Evolutionary conservation across 2,329 filamentous ascomycete genomes (phyloP).

Genomic region (Trichoderma semiorbis): DNA sequence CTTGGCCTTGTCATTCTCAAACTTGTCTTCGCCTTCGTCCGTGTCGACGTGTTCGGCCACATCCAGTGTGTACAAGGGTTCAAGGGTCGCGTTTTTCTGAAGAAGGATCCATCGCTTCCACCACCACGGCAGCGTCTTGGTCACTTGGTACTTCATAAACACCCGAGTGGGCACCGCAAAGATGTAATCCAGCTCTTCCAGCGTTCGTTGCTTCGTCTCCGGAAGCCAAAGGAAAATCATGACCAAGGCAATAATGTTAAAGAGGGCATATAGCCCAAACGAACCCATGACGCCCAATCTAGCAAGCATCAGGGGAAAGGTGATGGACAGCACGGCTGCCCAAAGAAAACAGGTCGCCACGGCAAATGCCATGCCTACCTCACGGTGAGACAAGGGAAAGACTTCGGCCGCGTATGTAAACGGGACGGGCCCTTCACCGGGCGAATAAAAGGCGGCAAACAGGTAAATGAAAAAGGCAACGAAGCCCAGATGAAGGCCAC

Average conservation of each 20-base stretch:
- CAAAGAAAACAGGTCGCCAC: slow-evolving; percentile 63
- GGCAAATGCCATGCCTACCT: slow-evolving; percentile 68
- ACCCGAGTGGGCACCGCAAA: slow-evolving; percentile 57
- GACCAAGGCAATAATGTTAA: slow-evolving; percentile 52
- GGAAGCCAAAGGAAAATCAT: slow-evolving; percentile 57
- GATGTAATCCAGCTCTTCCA: slow-evolving; percentile 57
- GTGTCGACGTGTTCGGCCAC: slow-evolving; percentile 33
- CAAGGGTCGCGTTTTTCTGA: slow-evolving; percentile 39
- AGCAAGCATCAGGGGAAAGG: slow-evolving; percentile 56
- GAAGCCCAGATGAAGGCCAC: slow-evolving; percentile 38
- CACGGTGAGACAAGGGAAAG: slow-evolving; percentile 66
- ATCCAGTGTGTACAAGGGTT: slow-evolving; percentile 44
- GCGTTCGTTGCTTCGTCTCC: slow-evolving; percentile 55
- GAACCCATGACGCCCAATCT: slow-evolving; percentile 44
- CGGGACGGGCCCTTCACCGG: slow-evolving; percentile 62
- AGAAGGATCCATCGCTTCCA: slow-evolving; percentile 55
- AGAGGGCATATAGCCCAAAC: slow-evolving; percentile 53
- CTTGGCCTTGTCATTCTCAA: slow-evolving; percentile 38
- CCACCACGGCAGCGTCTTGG: slow-evolving; percentile 58
- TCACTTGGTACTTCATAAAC: slow-evolving; percentile 56
- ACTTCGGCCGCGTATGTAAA: slow-evolving; percentile 68
- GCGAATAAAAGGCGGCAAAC: slow-evolving; percentile 50
- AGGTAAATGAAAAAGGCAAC: slow-evolving; percentile 57
- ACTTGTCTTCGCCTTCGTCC: slow-evolving; percentile 30
- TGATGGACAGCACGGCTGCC: slow-evolving; percentile 60